Conservation (phyloP, 305 asterid genomes). For the Solanum hybrid region DNA sequence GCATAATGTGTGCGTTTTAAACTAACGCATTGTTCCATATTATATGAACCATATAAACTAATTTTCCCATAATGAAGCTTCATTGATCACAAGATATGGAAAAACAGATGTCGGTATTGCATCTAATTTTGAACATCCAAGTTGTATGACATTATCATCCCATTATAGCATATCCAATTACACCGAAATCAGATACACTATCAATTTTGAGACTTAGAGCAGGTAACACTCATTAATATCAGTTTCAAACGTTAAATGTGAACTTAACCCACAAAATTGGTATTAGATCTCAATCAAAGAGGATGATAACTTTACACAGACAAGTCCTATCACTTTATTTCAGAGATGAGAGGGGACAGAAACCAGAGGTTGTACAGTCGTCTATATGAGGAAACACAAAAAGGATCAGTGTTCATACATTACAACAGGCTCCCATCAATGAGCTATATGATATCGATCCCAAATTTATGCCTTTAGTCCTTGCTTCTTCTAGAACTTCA, state of each 20-base stretch:
- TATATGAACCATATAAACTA: not conserved
- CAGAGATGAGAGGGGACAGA: not conserved
- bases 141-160: not conserved
- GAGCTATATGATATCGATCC: constrained; percentile 90
- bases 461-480: constrained; percentile 60
- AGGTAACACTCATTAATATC: not conserved
- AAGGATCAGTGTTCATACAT: constrained; percentile 36
- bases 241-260: not conserved
- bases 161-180: not conserved
- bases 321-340: not conserved
- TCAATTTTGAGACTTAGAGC: not conserved
- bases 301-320: not conserved
- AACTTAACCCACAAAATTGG: not conserved
- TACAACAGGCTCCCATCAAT: constrained; percentile 99
- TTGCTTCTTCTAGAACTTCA: constrained; percentile 74
- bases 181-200: not conserved
- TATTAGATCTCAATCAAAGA: not conserved
- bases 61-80: not conserved
- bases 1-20: not conserved
- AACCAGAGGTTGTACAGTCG: not conserved
- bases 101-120: not conserved
- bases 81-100: not conserved
- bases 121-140: not conserved
- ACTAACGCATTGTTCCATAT: not conserved
- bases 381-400: not conserved